Conservation (phyloP, 768 basidiomycete genomes). For the Amanita rubescens region DNA sequence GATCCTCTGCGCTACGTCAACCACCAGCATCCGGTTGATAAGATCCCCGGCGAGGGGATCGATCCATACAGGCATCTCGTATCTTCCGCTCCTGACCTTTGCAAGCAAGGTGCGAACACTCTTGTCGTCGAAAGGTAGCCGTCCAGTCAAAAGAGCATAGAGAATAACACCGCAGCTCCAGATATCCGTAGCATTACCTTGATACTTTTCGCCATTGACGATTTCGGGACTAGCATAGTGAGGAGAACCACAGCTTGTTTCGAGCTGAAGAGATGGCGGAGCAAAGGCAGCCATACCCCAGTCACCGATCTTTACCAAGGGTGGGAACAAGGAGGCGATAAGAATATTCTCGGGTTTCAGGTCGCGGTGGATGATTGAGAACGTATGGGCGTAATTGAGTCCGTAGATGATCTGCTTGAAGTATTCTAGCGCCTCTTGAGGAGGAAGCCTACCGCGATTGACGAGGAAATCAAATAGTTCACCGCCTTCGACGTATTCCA, state of each 20-base stretch:
- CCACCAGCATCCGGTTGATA: slow-evolving; percentile 79
- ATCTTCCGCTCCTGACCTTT: slow-evolving; percentile 85
- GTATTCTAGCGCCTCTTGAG: slow-evolving; percentile 79
- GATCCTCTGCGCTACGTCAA: slow-evolving; percentile 74
- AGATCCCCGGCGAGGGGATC: slow-evolving; percentile 83
- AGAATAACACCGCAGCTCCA: slow-evolving; percentile 97
- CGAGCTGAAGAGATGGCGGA: slow-evolving; percentile 73
- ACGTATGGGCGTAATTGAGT: slow-evolving; percentile 93
- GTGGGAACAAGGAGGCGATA: slow-evolving; percentile 73
- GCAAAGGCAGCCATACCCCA: slow-evolving; percentile 99
- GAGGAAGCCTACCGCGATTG: slow-evolving; percentile 73
- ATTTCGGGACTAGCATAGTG: slow-evolving; percentile 98
- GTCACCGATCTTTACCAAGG: slow-evolving; percentile 92
- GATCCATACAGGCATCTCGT: slow-evolving; percentile 73
- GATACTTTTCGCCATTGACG: slow-evolving; percentile 83
- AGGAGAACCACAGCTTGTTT: slow-evolving; percentile 94
- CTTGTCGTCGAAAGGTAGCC: slow-evolving; percentile 92
- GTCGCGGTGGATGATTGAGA: slow-evolving; percentile 97
- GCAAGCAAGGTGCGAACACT: slow-evolving; percentile 67
- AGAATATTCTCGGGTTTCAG: slow-evolving; percentile 97
- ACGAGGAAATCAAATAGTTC: slow-evolving; percentile 97
- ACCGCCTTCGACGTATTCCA: slow-evolving; percentile 94
- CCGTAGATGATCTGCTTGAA: slow-evolving; percentile 96
- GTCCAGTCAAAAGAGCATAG: slow-evolving; percentile 81
- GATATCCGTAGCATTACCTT: slow-evolving; percentile 87